Percentiles rank a stretch among this genome's conserved stretches.
Evolutionary conservation across 768 basidiomycete species (phyloP).

Genomic region (Gymnopilus junonius): DNA sequence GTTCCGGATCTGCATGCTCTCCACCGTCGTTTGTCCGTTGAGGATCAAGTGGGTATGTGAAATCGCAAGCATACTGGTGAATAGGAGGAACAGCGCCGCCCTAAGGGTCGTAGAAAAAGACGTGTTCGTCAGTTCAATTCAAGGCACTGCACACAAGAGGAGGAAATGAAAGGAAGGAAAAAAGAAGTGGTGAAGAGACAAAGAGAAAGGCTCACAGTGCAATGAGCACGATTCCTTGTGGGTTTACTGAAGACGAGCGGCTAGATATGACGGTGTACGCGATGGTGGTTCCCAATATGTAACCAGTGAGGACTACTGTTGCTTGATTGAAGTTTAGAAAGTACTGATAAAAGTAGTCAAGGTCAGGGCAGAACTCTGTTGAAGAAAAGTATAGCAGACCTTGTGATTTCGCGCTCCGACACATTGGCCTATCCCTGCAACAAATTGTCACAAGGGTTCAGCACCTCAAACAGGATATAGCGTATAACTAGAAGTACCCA

Average conservation of each 20-base stretch:
- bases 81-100: conserved; percentile 73
- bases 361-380: too few relatives aligned
- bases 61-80: conserved; percentile 58
- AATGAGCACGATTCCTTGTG: conserved; percentile 72
- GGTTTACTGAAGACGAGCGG: conserved; percentile 45
- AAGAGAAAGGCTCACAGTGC: conserved; percentile 63
- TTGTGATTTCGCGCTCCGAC: conserved; percentile 93
- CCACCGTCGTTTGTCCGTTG: conserved; percentile 77
- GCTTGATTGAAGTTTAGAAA: conserved; percentile 84
- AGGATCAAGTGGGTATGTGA: conserved; percentile 67
- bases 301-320: conserved; percentile 59
- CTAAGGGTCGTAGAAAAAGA: conserved; percentile 26
- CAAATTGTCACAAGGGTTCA: background rate
- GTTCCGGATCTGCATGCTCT: conserved; percentile 60
- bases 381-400: conserved; percentile 37
- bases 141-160: background rate
- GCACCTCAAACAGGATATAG: background rate
- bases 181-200: background rate
- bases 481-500: conserved; percentile 37
- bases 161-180: background rate
- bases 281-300: conserved; percentile 65
- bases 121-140: background rate
- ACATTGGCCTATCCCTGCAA: conserved; percentile 87
- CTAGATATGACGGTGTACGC: conserved; percentile 47
- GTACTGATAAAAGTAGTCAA: conserved; percentile 50